Evolutionary conservation across 306 rosid genomes (phyloP).

Genomic region (Boehmeria nivea): DNA sequence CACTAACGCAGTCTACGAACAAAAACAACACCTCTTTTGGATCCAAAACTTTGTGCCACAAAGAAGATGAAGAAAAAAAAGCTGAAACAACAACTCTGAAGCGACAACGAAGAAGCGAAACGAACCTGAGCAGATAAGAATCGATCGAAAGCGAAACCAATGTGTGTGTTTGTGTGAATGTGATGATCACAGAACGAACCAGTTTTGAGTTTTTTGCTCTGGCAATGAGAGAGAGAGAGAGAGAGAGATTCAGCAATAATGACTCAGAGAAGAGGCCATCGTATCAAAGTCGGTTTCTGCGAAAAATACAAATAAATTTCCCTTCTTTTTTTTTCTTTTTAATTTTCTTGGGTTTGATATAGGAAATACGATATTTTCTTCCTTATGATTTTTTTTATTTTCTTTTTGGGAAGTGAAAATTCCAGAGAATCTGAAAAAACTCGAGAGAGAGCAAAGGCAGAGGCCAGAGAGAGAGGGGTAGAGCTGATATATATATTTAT

Average conservation of each 20-base stretch:
- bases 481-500: neutral
- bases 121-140: slow-evolving; percentile 21
- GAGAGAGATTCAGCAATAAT: too few relatives aligned
- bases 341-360: too few relatives aligned
- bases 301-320: slow-evolving; percentile 11
- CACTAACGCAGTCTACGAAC: slow-evolving; percentile 18
- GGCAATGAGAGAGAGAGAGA: slow-evolving; percentile 24
- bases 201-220: slow-evolving; percentile 19
- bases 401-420: slow-evolving; percentile 37
- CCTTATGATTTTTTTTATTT: neutral
- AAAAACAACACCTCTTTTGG: slow-evolving; percentile 18
- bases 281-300: slow-evolving; percentile 1
- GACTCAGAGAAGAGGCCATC: neutral
- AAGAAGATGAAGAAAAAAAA: too few relatives aligned
- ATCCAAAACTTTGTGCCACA: slow-evolving; percentile 27
- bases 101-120: slow-evolving; percentile 4
- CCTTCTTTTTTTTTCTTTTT: too few relatives aligned
- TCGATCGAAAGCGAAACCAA: slow-evolving; percentile 42
- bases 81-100: slow-evolving; percentile 15
- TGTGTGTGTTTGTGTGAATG: slow-evolving; percentile 23
- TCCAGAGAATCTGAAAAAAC: slow-evolving; percentile 44
- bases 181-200: slow-evolving; percentile 39
- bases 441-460: slow-evolving; percentile 6
- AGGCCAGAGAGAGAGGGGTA: slow-evolving; percentile 20
- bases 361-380: slow-evolving; percentile 28